Evolutionary conservation across 345 rosid species (phyloP).

Genomic region (Bruguiera sexangula): DNA sequence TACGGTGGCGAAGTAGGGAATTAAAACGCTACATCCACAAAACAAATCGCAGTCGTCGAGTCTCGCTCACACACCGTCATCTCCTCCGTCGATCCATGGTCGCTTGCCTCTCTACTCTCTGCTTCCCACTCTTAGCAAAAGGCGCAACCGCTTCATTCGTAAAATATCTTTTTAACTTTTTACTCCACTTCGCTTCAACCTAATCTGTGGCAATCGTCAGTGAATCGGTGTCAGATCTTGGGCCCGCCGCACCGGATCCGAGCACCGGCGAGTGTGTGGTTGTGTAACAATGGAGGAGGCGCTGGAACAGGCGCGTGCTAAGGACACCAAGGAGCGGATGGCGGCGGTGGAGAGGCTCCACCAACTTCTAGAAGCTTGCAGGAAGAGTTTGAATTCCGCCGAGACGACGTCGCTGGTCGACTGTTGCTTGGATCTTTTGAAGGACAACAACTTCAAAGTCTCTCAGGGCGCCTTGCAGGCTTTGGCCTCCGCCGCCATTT

Average conservation of each 20-base stretch:
- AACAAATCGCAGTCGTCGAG: conserved; percentile 13
- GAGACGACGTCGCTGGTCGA: conserved; percentile 87
- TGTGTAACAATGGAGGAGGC: conserved; percentile 77
- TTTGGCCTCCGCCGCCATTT: conserved; percentile 95
- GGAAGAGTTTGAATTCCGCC: conserved; percentile 63
- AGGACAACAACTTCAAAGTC: conserved; percentile 87
- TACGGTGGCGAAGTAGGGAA: conserved; percentile 25
- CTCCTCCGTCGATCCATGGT: conserved; percentile 28
- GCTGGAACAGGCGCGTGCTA: conserved; percentile 90
- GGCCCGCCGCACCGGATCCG: conserved; percentile 43
- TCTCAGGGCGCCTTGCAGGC: conserved; percentile 95
- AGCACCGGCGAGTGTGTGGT: background rate
- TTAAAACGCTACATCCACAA: conserved; percentile 20
- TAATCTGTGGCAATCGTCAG: background rate
- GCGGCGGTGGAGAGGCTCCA: conserved; percentile 94
- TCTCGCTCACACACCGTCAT: conserved; percentile 7
- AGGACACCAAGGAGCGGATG: conserved; percentile 99
- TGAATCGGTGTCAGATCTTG: conserved; percentile 28
- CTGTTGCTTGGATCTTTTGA: conserved; percentile 93
- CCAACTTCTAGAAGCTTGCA: conserved; percentile 81
- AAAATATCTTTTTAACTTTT: conserved; percentile 10
- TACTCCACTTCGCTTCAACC: background rate
- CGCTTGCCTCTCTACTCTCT: conserved; percentile 24
- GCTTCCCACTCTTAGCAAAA: background rate
- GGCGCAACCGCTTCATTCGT: conserved; percentile 34